Evolutionary conservation across 495 filamentous ascomycete species (phyloP), one percentile per base, ranked within the genome.

Genomic region (Tuber brumale): DNA sequence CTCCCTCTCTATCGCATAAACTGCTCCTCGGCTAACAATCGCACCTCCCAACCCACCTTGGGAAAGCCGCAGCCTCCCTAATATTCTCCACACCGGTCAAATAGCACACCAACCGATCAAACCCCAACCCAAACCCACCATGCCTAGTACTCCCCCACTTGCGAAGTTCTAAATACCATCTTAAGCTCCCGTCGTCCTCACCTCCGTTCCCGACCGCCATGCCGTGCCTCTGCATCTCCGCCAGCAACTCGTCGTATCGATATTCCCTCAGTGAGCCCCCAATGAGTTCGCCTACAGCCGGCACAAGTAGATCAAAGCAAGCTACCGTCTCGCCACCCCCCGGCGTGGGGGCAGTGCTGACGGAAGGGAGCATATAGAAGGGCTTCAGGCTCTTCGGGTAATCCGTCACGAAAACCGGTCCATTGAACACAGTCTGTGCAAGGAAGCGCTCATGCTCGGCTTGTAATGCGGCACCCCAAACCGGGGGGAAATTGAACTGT

Each of bases 261-360:
- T 98, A 91, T 84, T 98, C 95, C 84, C 95, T 94, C 85, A 98
- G 88, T 5, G 95, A 97, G 39, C 95, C 95, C 27, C 95, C 95
- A 31, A 91, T 92, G 71, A 98, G 89, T 84, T 99, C 95, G 84
- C 93, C 94, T 73, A 93, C 85, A 75, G 94, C 92, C 21, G 95
- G 95, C 45, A 98, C 89, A 27, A 99, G 88, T 72, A 99, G 90
- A 85, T 99, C 95, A 83, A 99, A 99, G 84, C 95, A 97, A 31
- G 95, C 92, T 18, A 94, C 94, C 6, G 94, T 97, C 72, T 85
- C 83, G 39, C 77, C 79, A 9, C 79, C 73, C 45, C 76, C 39
- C 35, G 71, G 44, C 0, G 57, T 31, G n/a, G 74, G 69, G 66
- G 42, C 45, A 45, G 70, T 78, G 61, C 74, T 81, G 72, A 70